Evolutionary conservation across 495 filamentous ascomycete species (phyloP).

Genomic region (Penicillium turbatum): DNA sequence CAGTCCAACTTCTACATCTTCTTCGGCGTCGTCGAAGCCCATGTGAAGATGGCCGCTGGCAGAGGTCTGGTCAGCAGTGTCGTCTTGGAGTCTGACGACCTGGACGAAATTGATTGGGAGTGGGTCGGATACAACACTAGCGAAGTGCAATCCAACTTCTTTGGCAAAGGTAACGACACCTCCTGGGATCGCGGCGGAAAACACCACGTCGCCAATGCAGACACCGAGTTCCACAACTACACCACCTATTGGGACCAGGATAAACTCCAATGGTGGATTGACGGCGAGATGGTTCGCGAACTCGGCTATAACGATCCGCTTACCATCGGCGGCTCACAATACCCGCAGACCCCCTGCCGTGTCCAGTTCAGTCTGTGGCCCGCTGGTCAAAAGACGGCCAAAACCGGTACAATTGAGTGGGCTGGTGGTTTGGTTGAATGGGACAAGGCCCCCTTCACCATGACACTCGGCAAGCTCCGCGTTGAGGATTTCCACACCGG

Average conservation of each 20-base stretch:
- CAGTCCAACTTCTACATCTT: slow-evolving; percentile 77
- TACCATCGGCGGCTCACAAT: slow-evolving; percentile 56
- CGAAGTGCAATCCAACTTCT: slow-evolving; percentile 87
- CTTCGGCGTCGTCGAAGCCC: slow-evolving; percentile 72
- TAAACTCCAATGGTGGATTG: slow-evolving; percentile 77
- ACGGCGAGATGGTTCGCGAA: slow-evolving; percentile 64
- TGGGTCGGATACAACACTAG: slow-evolving; percentile 52
- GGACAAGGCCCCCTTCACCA: slow-evolving; percentile 61
- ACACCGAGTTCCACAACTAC: slow-evolving; percentile 76
- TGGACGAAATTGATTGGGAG: slow-evolving; percentile 93
- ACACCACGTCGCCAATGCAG: slow-evolving; percentile 55
- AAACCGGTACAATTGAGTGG: slow-evolving; percentile 42
- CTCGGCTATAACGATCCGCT: slow-evolving; percentile 50
- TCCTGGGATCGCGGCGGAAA: slow-evolving; percentile 68
- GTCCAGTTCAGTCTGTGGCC: slow-evolving; percentile 79
- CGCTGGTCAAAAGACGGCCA: slow-evolving; percentile 63
- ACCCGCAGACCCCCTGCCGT: slow-evolving; percentile 85
- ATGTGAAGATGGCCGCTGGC: slow-evolving; percentile 67
- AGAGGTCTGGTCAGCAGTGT: slow-evolving; percentile 75
- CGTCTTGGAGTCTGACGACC: slow-evolving; percentile 81
- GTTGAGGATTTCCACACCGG: slow-evolving; percentile 38
- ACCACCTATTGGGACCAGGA: slow-evolving; percentile 81
- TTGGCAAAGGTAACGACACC: slow-evolving; percentile 76
- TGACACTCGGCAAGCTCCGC: slow-evolving; percentile 54
- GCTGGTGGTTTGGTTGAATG: slow-evolving; percentile 60